A percentile compares a stretch with the other conserved stretches of the same genome.
Evolutionary conservation across 805 yeast genomes (phyloP).

Genomic region (Blastobotrys mokoenaii): DNA sequence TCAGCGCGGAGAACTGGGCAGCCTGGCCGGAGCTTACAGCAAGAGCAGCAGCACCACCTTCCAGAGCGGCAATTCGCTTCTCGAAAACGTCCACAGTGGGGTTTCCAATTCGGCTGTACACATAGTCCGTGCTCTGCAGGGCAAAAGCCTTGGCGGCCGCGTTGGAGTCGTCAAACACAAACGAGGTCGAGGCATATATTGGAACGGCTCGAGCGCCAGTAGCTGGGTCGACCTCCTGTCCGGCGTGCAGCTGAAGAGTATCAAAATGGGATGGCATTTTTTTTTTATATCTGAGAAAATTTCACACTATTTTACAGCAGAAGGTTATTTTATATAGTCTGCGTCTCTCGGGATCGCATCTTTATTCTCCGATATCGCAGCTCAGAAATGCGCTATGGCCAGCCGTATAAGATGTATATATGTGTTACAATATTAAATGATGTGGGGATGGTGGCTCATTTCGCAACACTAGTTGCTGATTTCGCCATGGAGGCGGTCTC

Average conservation of each 20-base stretch:
- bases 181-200: slow-evolving; percentile 86
- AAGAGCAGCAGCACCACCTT: slow-evolving; percentile 84
- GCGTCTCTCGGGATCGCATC: too few relatives aligned
- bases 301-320: too few relatives aligned
- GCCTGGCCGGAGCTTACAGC: slow-evolving; percentile 96
- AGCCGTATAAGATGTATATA: too few relatives aligned
- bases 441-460: too few relatives aligned
- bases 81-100: slow-evolving; percentile 92
- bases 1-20: slow-evolving; percentile 80
- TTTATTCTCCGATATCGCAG: too few relatives aligned
- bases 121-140: slow-evolving; percentile 72
- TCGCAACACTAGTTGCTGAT: too few relatives aligned
- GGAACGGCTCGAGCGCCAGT: slow-evolving; percentile 84
- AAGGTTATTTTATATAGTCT: too few relatives aligned
- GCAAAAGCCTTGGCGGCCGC: slow-evolving; percentile 91
- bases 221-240: slow-evolving; percentile 62
- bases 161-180: slow-evolving; percentile 75
- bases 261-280: slow-evolving; percentile 52
- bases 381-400: too few relatives aligned
- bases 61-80: slow-evolving; percentile 85
- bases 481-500: too few relatives aligned
- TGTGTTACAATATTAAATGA: too few relatives aligned
- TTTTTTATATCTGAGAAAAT: too few relatives aligned
- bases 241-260: slow-evolving; percentile 91
- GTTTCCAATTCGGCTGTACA: slow-evolving; percentile 84